Evolutionary conservation across 1,284 basidiomycete species (phyloP).

Genomic region (Afroboletus lepidellus): DNA sequence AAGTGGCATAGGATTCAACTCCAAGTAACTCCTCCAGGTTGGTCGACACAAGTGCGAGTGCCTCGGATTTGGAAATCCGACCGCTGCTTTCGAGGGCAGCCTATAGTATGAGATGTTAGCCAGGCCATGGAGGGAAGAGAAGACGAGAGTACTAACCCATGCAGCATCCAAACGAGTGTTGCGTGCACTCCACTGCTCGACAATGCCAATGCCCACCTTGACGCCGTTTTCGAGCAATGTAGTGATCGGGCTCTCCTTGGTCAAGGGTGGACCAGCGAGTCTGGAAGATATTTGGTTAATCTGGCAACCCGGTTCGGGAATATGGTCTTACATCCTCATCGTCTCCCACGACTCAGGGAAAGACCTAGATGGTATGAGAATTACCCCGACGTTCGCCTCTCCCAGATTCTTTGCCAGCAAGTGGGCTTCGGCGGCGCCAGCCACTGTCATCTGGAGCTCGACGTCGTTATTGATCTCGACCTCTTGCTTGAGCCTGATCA

Average conservation of each 20-base stretch:
- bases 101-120: slow-evolving; percentile 13
- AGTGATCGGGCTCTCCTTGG: slow-evolving; percentile 60
- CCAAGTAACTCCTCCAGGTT: slow-evolving; percentile 57
- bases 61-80: slow-evolving; percentile 30
- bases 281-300: slow-evolving; percentile 27
- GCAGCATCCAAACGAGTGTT: slow-evolving; percentile 57
- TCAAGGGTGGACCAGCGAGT: slow-evolving; percentile 76
- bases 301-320: neutral
- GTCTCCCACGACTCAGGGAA: slow-evolving; percentile 63
- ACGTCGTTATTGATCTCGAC: slow-evolving; percentile 47
- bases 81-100: slow-evolving; percentile 23
- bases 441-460: slow-evolving; percentile 55
- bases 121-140: neutral
- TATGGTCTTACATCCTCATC: slow-evolving; percentile 43
- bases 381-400: slow-evolving; percentile 69
- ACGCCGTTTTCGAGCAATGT: slow-evolving; percentile 67
- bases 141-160: slow-evolving; percentile 18
- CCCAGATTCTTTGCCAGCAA: slow-evolving; percentile 75
- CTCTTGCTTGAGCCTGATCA: slow-evolving; percentile 77
- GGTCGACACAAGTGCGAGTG: slow-evolving; percentile 30
- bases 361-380: slow-evolving; percentile 59
- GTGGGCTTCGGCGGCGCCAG: slow-evolving; percentile 76
- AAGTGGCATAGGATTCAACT: slow-evolving; percentile 30
- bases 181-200: slow-evolving; percentile 53
- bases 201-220: slow-evolving; percentile 68